A percentile compares a stretch with the other conserved stretches of the same genome.
Evolutionary conservation across 805 yeast genomes (phyloP).

Genomic region (Dipodascus albidus): DNA sequence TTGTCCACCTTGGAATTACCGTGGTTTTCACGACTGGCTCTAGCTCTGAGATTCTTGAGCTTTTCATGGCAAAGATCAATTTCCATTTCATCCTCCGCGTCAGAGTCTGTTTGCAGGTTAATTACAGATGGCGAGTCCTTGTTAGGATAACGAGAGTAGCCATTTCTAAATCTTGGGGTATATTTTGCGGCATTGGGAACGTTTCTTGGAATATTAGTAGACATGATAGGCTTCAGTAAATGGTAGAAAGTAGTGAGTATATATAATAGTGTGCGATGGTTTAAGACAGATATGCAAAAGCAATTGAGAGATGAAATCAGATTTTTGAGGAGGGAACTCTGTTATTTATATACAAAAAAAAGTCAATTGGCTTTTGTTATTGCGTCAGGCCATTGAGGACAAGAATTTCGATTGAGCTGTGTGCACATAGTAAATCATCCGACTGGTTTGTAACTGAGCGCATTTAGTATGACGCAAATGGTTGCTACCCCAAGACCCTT

Average conservation of each 20-base stretch:
- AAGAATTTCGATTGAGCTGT: neutral
- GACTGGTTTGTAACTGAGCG: neutral
- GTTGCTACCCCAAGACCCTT: too few species aligned
- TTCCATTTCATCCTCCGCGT: neutral
- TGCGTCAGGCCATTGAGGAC: neutral
- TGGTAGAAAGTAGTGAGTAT: neutral
- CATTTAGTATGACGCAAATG: too few species aligned
- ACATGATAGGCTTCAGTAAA: neutral
- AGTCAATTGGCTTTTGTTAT: neutral
- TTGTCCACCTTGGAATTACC: slow-evolving; percentile 7
- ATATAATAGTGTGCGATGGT: too few species aligned
- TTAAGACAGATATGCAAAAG: too few species aligned
- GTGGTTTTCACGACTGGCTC: neutral
- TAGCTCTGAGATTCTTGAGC: neutral
- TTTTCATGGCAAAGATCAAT: neutral
- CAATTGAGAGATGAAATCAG: too few species aligned
- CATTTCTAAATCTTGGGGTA: neutral
- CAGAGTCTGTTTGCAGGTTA: neutral
- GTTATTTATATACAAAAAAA: neutral
- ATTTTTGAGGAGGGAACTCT: neutral
- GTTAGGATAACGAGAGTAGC: neutral
- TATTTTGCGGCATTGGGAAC: neutral
- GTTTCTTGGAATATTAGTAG: neutral
- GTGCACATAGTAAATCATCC: neutral
- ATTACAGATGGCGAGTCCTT: neutral